Percentiles rank a stretch among this genome's conserved stretches.
Conservation (phyloP, 306 rosid genomes). For the Psophocarpus tetragonolobus region DNA sequence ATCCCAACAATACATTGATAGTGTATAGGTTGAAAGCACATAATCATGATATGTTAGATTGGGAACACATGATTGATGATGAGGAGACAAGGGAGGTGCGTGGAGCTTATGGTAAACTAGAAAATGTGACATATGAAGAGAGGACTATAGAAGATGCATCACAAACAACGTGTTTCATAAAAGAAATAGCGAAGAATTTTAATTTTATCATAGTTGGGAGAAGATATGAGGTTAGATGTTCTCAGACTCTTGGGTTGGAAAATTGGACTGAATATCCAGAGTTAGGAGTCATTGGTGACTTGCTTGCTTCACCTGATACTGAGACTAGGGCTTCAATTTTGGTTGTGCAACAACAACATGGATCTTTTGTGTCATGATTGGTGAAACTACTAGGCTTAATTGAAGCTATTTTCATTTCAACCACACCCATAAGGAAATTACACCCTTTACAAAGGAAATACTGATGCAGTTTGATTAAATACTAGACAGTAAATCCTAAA, state of each 20-base stretch:
- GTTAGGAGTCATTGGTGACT: constrained; percentile 59
- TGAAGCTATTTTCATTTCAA: too few relatives aligned
- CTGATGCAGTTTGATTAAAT: too few relatives aligned
- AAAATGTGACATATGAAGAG: constrained; percentile 38
- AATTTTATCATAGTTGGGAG: constrained; percentile 64
- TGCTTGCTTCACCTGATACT: constrained; percentile 56
- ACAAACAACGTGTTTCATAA: constrained; percentile 31
- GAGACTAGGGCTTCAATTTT: constrained; percentile 45
- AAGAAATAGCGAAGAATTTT: constrained; percentile 21
- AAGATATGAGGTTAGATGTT: constrained; percentile 22
- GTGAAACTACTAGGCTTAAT: too few relatives aligned
- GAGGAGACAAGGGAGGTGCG: constrained; percentile 35
- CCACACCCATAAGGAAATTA: too few relatives aligned
- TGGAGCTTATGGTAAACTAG: not conserved
- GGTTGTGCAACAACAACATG: constrained; percentile 56
- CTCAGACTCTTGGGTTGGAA: constrained; percentile 47
- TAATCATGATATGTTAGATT: not conserved
- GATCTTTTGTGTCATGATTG: not conserved
- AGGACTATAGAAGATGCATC: constrained; percentile 30
- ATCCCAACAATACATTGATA: constrained; percentile 6
- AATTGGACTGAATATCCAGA: constrained; percentile 67
- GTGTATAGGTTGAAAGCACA: constrained; percentile 28
- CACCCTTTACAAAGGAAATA: too few relatives aligned
- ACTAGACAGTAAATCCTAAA: too few relatives aligned
- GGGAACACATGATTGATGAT: constrained; percentile 44